Evolutionary conservation across 2,329 filamentous ascomycete genomes (phyloP).

Genomic region (Didymosphaeria variabile): DNA sequence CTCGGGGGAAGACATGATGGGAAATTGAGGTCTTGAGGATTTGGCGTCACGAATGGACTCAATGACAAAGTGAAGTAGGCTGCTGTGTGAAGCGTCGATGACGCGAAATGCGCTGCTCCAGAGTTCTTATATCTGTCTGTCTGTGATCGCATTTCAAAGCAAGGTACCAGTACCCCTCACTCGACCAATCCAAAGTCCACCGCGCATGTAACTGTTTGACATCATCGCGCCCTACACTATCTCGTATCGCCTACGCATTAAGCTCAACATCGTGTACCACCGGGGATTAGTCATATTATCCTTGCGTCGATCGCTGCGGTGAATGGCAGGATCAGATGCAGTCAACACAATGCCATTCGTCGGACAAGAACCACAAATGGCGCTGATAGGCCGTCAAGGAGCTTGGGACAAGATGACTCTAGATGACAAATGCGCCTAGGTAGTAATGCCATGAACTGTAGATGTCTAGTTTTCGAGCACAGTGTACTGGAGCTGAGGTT

Average conservation of each 20-base stretch:
- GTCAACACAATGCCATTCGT: neutral
- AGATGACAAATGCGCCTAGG: neutral
- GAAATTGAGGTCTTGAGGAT: neutral
- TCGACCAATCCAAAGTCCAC: neutral
- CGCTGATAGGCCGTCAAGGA: neutral
- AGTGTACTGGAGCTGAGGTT: too few relatives aligned
- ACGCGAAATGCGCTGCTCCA: neutral
- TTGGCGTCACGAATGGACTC: neutral
- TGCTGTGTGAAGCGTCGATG: neutral
- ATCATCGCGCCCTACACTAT: conserved; percentile 8
- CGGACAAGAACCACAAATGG: neutral
- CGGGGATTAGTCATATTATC: neutral
- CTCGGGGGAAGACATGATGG: conserved; percentile 18
- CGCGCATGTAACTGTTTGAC: neutral
- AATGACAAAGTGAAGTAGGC: neutral
- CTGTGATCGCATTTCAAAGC: conserved; percentile 4
- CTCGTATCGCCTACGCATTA: neutral
- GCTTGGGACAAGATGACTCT: neutral
- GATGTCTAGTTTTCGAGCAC: neutral
- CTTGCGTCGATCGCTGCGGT: neutral
- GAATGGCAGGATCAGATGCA: neutral
- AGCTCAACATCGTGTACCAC: neutral
- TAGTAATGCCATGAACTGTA: neutral
- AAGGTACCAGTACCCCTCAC: neutral
- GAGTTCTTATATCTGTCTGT: neutral